These are phyloP conservation scores for Misopates orontium DNA, from an alignment of 257 asterid genomes.

Conservation along the genomic window DNA sequence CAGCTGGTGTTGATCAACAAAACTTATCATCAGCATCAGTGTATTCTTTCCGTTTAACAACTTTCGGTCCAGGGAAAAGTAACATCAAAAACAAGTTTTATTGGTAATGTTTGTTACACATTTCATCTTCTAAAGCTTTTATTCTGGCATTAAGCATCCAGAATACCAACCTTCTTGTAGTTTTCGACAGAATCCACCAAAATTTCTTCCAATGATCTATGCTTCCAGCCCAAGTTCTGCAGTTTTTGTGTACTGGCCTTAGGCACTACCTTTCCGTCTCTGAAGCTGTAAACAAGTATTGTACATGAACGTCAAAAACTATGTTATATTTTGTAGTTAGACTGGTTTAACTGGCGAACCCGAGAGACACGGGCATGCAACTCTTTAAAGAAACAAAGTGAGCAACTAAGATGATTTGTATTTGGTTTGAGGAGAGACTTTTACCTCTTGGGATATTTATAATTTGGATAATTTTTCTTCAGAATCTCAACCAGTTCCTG, in stretches of 20 bases:
- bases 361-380: not conserved
- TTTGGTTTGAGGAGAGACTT: not conserved
- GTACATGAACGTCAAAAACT: no score
- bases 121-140: not conserved
- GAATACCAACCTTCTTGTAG: conserved; percentile 52
- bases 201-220: conserved; percentile 60
- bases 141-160: conserved; percentile 27
- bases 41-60: no score
- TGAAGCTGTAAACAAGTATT: conserved; percentile 46
- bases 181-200: conserved; percentile 62
- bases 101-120: not conserved
- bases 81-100: no score
- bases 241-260: conserved; percentile 50
- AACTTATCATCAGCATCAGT: no score
- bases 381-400: not conserved
- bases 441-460: conserved; percentile 74
- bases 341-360: no score
- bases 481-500: conserved; percentile 50
- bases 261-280: conserved; percentile 31
- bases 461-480: conserved; percentile 51
- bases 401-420: not conserved
- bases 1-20: no score
- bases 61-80: no score
- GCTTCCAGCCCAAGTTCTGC: conserved; percentile 68
- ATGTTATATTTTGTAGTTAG: no score